phyloP scores from a whole-genome alignment of 352 stramenopile genomes.

The Globisporangium radiosum region DNA sequence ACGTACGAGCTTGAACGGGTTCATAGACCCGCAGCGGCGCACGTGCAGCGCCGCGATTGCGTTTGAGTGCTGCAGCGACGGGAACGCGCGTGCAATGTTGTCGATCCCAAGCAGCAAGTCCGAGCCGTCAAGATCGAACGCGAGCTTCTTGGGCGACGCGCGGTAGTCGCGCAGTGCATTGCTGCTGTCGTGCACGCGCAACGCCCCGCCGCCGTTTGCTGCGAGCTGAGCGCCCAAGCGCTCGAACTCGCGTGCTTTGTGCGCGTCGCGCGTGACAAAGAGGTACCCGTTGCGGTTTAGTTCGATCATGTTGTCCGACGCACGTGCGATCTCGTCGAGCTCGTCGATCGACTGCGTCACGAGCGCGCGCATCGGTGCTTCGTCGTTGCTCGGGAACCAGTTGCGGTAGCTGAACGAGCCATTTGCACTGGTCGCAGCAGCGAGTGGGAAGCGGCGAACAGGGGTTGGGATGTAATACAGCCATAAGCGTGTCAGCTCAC shows the following conservation, averaged over 20 bases:
- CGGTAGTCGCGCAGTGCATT: constrained; percentile 33
- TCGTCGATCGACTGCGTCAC: constrained; percentile 72
- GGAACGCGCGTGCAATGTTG: constrained; percentile 47
- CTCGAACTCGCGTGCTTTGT: constrained; percentile 49
- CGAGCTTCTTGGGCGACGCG: constrained; percentile 33
- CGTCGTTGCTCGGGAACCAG: constrained; percentile 69
- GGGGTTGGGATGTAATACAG: not conserved
- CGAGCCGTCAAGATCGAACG: constrained; percentile 55
- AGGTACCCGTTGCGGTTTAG: constrained; percentile 79
- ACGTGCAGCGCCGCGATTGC: constrained; percentile 60
- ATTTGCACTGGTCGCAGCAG: constrained; percentile 31
- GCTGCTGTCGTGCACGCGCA: constrained; percentile 35
- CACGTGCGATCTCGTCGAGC: constrained; percentile 56
- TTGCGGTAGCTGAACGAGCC: constrained; percentile 81
- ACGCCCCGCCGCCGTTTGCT: constrained; percentile 38
- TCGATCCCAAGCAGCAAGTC: constrained; percentile 64
- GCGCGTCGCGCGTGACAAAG: constrained; percentile 50
- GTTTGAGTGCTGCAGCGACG: constrained; percentile 48
- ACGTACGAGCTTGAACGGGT: constrained; percentile 55
- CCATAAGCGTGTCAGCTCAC: too few species aligned
- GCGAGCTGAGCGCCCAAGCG: constrained; percentile 36
- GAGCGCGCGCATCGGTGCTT: constrained; percentile 58
- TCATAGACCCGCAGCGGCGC: constrained; percentile 60
- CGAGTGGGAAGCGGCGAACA: not conserved
- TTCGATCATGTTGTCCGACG: constrained; percentile 56